A percentile compares a stretch with the other conserved stretches of the same genome.
These are phyloP conservation scores for Asterionellopsis glacialis DNA, from an alignment of 108 stramenopile species.

Conservation along the genomic window DNA sequence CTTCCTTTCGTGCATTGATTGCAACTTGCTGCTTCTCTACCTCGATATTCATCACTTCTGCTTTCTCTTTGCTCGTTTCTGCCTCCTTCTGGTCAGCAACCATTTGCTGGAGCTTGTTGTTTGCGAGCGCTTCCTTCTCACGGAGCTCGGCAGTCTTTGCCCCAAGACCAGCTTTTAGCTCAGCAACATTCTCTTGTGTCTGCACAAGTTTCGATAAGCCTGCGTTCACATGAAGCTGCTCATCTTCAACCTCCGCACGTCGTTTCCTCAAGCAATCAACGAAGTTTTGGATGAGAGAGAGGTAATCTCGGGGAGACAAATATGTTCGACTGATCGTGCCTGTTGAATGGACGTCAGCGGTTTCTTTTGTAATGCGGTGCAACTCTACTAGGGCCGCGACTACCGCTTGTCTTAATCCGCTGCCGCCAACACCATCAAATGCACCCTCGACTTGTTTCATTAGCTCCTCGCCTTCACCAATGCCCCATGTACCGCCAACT, in stretches of 20 bases:
- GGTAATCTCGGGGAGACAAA: constrained; percentile 92
- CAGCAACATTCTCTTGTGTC: constrained; percentile 92
- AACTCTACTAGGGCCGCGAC: constrained; percentile 91
- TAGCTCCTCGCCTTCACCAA: constrained; percentile 66
- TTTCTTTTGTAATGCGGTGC: constrained; percentile 72
- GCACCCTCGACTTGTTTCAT: constrained; percentile 65
- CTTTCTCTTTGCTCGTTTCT: constrained; percentile 89
- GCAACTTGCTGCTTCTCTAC: constrained; percentile 71
- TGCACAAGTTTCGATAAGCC: constrained; percentile 92
- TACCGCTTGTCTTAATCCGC: constrained; percentile 84
- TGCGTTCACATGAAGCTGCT: constrained; percentile 94
- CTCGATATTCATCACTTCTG: constrained; percentile 86
- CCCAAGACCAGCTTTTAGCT: constrained; percentile 77
- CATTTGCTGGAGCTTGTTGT: constrained; percentile 97
- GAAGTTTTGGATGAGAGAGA: constrained; percentile 93
- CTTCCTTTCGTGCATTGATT: constrained; percentile 84
- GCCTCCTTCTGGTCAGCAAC: constrained; percentile 97
- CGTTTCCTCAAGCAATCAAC: constrained; percentile 74
- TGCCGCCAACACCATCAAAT: constrained; percentile 50
- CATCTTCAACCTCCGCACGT: constrained; percentile 85
- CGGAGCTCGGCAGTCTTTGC: constrained; percentile 75
- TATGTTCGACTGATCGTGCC: constrained; percentile 75
- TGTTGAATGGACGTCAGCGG: constrained; percentile 46
- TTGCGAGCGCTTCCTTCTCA: constrained; percentile 88
- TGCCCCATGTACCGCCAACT: constrained; percentile 80